phyloP scores from a whole-genome alignment of 768 basidiomycete species.

The Atractiella rhizophila region DNA sequence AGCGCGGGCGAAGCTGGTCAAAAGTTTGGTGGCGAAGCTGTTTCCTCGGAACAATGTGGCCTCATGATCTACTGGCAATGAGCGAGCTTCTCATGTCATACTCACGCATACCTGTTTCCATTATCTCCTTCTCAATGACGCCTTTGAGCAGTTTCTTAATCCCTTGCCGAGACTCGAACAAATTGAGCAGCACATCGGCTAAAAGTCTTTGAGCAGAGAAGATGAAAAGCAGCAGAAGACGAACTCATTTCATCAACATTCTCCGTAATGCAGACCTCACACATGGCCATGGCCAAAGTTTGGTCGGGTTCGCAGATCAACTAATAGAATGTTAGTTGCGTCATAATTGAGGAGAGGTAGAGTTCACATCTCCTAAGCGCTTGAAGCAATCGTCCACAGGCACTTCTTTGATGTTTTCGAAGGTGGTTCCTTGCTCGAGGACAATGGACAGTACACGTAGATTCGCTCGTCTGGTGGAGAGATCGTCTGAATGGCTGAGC shows the following conservation, averaged over 20 bases:
- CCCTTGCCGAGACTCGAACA: constrained; percentile 52
- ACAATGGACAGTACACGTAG: too few species aligned
- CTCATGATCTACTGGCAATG: constrained; percentile 36
- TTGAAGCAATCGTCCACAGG: too few species aligned
- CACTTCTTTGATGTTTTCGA: too few species aligned
- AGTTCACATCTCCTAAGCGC: too few species aligned
- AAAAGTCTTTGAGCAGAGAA: constrained; percentile 47
- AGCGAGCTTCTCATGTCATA: not conserved
- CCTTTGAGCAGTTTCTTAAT: constrained; percentile 49
- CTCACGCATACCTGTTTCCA: constrained; percentile 36
- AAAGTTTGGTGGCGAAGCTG: constrained; percentile 58
- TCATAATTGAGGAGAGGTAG: too few species aligned
- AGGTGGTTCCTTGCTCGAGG: too few species aligned
- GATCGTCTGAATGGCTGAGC: too few species aligned
- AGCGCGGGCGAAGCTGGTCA: constrained; percentile 63
- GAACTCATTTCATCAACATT: too few species aligned
- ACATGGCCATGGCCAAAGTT: constrained; percentile 49
- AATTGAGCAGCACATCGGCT: constrained; percentile 56
- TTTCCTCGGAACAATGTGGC: constrained; percentile 65
- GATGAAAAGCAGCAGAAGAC: too few species aligned
- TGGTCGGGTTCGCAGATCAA: constrained; percentile 25
- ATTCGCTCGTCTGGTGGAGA: too few species aligned
- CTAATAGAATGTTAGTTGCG: too few species aligned
- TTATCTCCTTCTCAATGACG: constrained; percentile 64
- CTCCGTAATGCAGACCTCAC: constrained; percentile 74